A percentile compares a stretch with the other conserved stretches of the same genome.
These are phyloP conservation scores for Metroxylon sagu DNA, from an alignment of 176 grass and related monocot species.

Conservation along the genomic window DNA sequence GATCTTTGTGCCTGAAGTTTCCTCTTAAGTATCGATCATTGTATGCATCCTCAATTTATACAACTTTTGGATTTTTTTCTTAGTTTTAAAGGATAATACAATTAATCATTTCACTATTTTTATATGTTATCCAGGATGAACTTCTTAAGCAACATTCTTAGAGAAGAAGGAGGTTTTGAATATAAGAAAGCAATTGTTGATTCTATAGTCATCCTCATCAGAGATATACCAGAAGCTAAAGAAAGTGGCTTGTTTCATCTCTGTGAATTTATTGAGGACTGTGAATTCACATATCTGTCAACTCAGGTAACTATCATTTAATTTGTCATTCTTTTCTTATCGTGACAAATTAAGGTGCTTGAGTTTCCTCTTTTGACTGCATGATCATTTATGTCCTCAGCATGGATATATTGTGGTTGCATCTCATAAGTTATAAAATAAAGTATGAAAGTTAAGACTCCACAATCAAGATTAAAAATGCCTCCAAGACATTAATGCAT, in stretches of 20 bases:
- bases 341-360: too few species aligned
- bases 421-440: too few species aligned
- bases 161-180: conserved; percentile 96
- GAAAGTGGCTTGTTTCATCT: conserved; percentile 97
- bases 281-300: conserved; percentile 97
- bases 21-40: conserved; percentile 95
- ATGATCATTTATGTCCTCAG: too few species aligned
- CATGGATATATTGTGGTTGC: too few species aligned
- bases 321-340: not conserved
- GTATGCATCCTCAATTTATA: conserved; percentile 31
- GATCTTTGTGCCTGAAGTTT: conserved; percentile 95
- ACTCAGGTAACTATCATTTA: conserved; percentile 54
- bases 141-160: conserved; percentile 96
- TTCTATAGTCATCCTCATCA: conserved; percentile 95
- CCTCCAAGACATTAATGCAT: too few species aligned
- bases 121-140: conserved; percentile 70
- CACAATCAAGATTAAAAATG: too few species aligned
- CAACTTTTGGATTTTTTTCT: too few species aligned
- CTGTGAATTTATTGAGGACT: conserved; percentile 99
- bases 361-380: too few species aligned
- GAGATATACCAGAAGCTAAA: conserved; percentile 96
- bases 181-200: conserved; percentile 99
- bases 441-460: too few species aligned
- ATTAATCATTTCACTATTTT: not conserved
- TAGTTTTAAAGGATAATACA: too few species aligned